phyloP scores from a whole-genome alignment of 2,329 filamentous ascomycete genomes.

The Tolypocladium amazonense region DNA sequence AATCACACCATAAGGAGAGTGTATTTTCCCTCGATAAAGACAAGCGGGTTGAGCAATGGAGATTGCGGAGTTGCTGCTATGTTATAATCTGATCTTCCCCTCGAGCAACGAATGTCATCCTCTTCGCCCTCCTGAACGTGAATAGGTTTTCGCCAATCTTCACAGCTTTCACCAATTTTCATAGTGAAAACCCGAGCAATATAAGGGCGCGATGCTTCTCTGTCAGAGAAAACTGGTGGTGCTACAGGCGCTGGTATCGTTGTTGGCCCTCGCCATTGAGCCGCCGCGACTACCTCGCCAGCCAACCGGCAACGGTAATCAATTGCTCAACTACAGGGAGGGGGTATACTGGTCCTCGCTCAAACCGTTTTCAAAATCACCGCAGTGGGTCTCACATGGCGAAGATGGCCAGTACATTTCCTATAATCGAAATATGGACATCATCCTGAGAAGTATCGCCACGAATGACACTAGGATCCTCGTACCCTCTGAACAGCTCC shows the following conservation, averaged over 20 bases:
- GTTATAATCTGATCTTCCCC: no score
- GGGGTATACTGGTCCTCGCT: conserved; percentile 38
- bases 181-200: no score
- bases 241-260: conserved; percentile 9
- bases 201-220: background rate
- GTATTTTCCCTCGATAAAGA: background rate
- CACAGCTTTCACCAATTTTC: no score
- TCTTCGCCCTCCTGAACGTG: no score
- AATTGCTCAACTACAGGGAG: conserved; percentile 49
- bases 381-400: conserved; percentile 47
- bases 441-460: conserved; percentile 52
- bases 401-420: conserved; percentile 53
- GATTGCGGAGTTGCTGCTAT: background rate
- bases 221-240: conserved; percentile 3
- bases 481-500: conserved; percentile 46
- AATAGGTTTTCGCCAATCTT: no score
- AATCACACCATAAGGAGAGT: background rate
- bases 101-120: no score
- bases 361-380: conserved; percentile 32
- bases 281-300: conserved; percentile 42
- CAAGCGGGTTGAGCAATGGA: background rate
- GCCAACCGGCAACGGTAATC: conserved; percentile 43
- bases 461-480: conserved; percentile 46
- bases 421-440: conserved; percentile 34
- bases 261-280: conserved; percentile 25